Conservation (phyloP, 495 filamentous ascomycete genomes). For the Neurospora terricola region DNA sequence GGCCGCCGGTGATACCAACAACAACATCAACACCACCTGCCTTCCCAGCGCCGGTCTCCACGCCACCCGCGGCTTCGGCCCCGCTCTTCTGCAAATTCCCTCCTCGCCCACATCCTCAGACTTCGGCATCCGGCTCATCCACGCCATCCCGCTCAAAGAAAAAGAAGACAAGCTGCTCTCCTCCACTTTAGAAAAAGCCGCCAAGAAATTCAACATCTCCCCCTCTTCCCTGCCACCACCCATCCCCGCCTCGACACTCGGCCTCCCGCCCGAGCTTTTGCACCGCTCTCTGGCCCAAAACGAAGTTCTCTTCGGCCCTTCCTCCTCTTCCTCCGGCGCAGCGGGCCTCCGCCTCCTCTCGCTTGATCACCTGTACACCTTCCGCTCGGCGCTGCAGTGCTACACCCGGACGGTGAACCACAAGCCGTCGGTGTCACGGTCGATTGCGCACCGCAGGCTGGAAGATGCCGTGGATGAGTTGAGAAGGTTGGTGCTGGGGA, state of each 20-base stretch:
- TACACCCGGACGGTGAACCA: slow-evolving; percentile 34
- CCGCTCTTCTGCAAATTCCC: not conserved
- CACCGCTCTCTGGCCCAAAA: slow-evolving; percentile 58
- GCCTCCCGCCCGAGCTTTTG: slow-evolving; percentile 43
- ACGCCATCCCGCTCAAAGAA: slow-evolving; percentile 21
- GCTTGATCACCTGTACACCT: slow-evolving; percentile 63
- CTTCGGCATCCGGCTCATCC: slow-evolving; percentile 31
- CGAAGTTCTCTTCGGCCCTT: slow-evolving; percentile 48
- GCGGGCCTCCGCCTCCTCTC: slow-evolving; percentile 57
- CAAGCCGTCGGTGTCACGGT: not conserved
- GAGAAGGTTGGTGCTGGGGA: slow-evolving; percentile 50
- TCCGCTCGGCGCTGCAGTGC: slow-evolving; percentile 54
- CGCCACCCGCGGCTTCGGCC: slow-evolving; percentile 21
- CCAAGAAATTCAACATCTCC: slow-evolving; percentile 31
- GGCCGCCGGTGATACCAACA: slow-evolving; percentile 3
- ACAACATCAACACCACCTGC: not conserved
- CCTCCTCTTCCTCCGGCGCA: slow-evolving; percentile 22
- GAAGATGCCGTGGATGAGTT: slow-evolving; percentile 47
- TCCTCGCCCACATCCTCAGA: not conserved
- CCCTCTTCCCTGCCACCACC: slow-evolving; percentile 18
- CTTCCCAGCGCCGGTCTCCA: slow-evolving; percentile 26
- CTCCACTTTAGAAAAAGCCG: slow-evolving; percentile 32
- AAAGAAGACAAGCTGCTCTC: slow-evolving; percentile 30
- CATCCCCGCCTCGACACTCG: slow-evolving; percentile 24
- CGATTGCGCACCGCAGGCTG: slow-evolving; percentile 40